These are phyloP conservation scores for Colletotrichum gloeosporioides DNA, from an alignment of 2,329 filamentous ascomycete species.

Conservation along the genomic window DNA sequence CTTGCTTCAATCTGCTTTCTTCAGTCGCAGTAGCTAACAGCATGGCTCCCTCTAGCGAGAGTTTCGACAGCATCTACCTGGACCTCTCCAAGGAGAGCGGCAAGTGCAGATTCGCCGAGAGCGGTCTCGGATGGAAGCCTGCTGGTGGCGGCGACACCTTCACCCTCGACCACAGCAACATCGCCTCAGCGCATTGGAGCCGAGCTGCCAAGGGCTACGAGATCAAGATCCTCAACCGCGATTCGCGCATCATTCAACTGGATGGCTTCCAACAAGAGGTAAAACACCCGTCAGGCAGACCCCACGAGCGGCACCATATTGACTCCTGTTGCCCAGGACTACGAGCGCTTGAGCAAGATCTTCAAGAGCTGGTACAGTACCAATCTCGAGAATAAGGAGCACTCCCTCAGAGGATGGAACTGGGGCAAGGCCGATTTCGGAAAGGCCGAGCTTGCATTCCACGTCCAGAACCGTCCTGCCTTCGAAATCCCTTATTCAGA, in stretches of 20 bases:
- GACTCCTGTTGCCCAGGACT: conserved; percentile 62
- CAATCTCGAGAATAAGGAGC: conserved; percentile 89
- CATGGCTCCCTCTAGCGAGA: conserved; percentile 64
- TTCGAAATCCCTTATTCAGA: conserved; percentile 98
- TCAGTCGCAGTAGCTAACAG: neutral
- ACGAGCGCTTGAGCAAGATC: conserved; percentile 86
- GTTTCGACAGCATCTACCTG: conserved; percentile 96
- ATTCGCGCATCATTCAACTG: conserved; percentile 86
- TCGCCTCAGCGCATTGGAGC: conserved; percentile 92
- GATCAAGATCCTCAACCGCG: conserved; percentile 87
- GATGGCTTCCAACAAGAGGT: conserved; percentile 92
- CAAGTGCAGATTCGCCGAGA: conserved; percentile 94
- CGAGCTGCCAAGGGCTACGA: conserved; percentile 91
- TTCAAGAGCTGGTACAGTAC: conserved; percentile 99
- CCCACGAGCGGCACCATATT: neutral
- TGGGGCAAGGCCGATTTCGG: conserved; percentile 99
- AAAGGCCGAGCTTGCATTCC: conserved; percentile 94
- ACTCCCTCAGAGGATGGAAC: conserved; percentile 96
- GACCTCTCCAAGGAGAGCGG: conserved; percentile 92
- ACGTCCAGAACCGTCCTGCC: conserved; percentile 93
- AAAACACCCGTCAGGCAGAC: conserved; percentile 29
- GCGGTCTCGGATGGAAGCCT: conserved; percentile 94
- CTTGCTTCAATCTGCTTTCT: neutral
- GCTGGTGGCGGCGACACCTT: conserved; percentile 87
- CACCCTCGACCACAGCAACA: conserved; percentile 87